Evolutionary conservation across 2,329 filamentous ascomycete genomes (phyloP).

Genomic region (Talaromyces verruculosus): DNA sequence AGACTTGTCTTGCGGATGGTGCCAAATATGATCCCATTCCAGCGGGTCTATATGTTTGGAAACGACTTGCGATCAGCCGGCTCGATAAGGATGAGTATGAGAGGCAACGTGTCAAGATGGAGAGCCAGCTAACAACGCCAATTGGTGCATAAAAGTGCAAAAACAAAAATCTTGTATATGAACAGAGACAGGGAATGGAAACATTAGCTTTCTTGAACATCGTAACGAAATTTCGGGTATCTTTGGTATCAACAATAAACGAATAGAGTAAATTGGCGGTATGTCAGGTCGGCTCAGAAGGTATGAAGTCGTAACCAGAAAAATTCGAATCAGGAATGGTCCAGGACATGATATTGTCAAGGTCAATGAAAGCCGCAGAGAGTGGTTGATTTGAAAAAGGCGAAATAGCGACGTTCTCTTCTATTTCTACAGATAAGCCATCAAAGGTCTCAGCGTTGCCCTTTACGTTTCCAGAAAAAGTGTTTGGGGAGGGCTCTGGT

Average conservation of each 20-base stretch:
- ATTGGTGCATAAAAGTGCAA: background rate
- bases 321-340: background rate
- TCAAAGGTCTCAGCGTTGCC: background rate
- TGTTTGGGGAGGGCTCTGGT: background rate
- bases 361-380: background rate
- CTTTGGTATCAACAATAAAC: background rate
- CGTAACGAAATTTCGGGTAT: background rate
- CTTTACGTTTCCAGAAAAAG: background rate
- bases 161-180: background rate
- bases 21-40: conserved; percentile 19
- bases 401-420: background rate
- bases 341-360: conserved; percentile 13
- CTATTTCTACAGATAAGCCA: background rate
- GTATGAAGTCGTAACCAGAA: conserved; percentile 3
- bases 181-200: background rate
- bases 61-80: conserved; percentile 17
- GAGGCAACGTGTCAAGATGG: conserved; percentile 12
- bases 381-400: background rate
- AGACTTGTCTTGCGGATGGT: conserved; percentile 14
- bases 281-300: background rate
- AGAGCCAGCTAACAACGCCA: conserved; percentile 9
- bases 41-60: conserved; percentile 20
- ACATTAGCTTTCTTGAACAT: background rate
- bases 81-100: conserved; percentile 18
- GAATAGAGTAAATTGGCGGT: background rate